Conservation (phyloP, 805 yeast genomes). For the Starmerella kuoi region DNA sequence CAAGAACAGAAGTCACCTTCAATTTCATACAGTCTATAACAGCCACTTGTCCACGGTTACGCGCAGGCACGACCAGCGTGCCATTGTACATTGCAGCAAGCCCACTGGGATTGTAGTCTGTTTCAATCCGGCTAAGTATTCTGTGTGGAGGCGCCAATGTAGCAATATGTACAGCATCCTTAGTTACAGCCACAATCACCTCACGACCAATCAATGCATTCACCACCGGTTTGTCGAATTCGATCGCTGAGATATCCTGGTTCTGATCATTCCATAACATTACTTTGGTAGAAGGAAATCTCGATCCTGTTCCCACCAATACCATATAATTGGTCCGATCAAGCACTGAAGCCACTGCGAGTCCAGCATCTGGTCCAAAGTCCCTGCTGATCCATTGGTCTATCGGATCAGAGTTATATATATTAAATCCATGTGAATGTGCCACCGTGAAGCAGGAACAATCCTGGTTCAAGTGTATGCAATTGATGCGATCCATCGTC, state of each 20-base stretch:
- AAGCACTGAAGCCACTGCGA: conserved; percentile 69
- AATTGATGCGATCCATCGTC: conserved; percentile 6
- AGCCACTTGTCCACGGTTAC: conserved; percentile 66
- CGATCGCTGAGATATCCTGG: conserved; percentile 58
- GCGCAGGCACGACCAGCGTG: conserved; percentile 57
- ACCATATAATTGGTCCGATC: conserved; percentile 86
- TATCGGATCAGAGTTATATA: conserved; percentile 79
- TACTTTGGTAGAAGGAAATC: conserved; percentile 66
- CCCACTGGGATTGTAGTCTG: conserved; percentile 51
- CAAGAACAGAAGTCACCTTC: conserved; percentile 55
- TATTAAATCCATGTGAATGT: conserved; percentile 53
- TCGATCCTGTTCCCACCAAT: conserved; percentile 74
- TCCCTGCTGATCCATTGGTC: conserved; percentile 56
- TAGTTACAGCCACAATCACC: conserved; percentile 60
- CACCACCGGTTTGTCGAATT: conserved; percentile 63
- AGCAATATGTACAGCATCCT: conserved; percentile 57
- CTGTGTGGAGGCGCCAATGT: conserved; percentile 74
- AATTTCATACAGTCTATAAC: conserved; percentile 36
- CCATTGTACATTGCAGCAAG: conserved; percentile 44
- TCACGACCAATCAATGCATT: conserved; percentile 65
- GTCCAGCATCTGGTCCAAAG: conserved; percentile 39
- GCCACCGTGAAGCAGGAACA: conserved; percentile 81
- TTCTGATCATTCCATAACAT: conserved; percentile 88
- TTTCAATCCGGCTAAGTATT: conserved; percentile 50
- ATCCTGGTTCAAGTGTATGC: conserved; percentile 72